Evolutionary conservation across 1,284 basidiomycete genomes (phyloP), one percentile per base, ranked within the genome.

Genomic region (Omphalotus olearius): DNA sequence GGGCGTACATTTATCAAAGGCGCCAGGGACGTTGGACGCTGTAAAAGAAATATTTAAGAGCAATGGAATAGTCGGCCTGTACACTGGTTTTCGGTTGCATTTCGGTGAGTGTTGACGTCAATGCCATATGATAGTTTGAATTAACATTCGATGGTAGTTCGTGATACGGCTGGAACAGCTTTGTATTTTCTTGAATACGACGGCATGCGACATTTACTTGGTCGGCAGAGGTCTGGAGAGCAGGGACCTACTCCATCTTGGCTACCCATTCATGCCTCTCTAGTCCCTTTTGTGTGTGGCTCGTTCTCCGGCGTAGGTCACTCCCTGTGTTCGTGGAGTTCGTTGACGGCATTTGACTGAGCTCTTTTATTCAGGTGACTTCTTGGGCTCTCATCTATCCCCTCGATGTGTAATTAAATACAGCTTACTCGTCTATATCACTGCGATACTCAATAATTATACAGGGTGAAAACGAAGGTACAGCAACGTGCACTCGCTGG

Each of bases 111-210:
- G n/a, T 69, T 25, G 30, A 3, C 56, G 45, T 51, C 3, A 48
- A 51, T 52, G 51, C 58, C 42, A 57, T 58, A 1, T 14, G 49
- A 18, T 28, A 36, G 9, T 14, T 25, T 13, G 9, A 4, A 23
- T 25, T 38, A n/a, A 20, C 25, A 39, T n/a, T 26, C 11, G 39
- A 20, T 46, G 18, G 20, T 59, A 91, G 87, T 88, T 50, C 82
- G 90, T 51, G 90, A 93, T 65, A 91, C 86, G 30, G 68, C 79
- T 51, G 92, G 91, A 45, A 93, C 92, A 7, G 85, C 85, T 3
- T 70, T 93, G 23, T 94, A 94, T 65, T 94, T 94, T 66, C 75
- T 90, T 39, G 89, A 92, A 64, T 94, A 94, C 63, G 92, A 94
- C 60, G 84, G 84, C 14, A 80, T 92, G 74, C 85, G 91, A 39